These are phyloP conservation scores for Massarina eburnea DNA, from an alignment of 2,329 filamentous ascomycete genomes.

Conservation along the genomic window DNA sequence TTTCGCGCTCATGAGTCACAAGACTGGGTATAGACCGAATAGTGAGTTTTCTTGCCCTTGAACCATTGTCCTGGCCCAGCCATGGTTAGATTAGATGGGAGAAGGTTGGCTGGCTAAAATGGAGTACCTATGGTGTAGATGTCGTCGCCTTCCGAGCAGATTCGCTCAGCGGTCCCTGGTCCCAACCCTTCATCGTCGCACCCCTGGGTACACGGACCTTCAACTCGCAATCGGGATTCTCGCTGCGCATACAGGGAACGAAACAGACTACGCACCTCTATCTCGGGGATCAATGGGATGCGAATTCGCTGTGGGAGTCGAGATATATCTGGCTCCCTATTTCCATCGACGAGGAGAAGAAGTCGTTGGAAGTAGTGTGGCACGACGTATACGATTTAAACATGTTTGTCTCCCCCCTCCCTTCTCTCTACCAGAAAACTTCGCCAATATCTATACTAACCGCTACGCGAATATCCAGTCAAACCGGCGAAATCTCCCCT, in stretches of 20 bases:
- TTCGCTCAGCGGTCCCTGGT: slow-evolving; percentile 55
- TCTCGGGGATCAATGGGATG: slow-evolving; percentile 58
- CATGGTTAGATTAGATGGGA: slow-evolving; percentile 6
- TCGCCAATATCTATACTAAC: neutral
- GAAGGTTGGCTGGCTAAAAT: neutral
- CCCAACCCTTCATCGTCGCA: slow-evolving; percentile 56
- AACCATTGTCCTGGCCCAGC: neutral
- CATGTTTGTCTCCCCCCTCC: slow-evolving; percentile 33
- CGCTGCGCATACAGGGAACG: slow-evolving; percentile 51
- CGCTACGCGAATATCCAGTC: slow-evolving; percentile 11
- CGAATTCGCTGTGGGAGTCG: slow-evolving; percentile 59
- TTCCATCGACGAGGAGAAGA: slow-evolving; percentile 55
- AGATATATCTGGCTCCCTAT: slow-evolving; percentile 61
- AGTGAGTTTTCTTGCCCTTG: slow-evolving; percentile 29
- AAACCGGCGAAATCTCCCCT: slow-evolving; percentile 52
- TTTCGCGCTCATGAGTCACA: slow-evolving; percentile 64
- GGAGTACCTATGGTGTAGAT: slow-evolving; percentile 33
- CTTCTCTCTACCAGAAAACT: neutral
- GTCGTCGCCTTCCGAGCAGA: slow-evolving; percentile 60
- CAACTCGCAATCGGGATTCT: slow-evolving; percentile 57
- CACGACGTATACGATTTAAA: slow-evolving; percentile 60
- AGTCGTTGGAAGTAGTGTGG: slow-evolving; percentile 55
- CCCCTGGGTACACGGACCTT: slow-evolving; percentile 55
- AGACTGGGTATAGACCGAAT: slow-evolving; percentile 65
- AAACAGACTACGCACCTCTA: slow-evolving; percentile 56